Conservation (phyloP, 2,329 filamentous ascomycete species). For the Talaromyces sp. region DNA sequence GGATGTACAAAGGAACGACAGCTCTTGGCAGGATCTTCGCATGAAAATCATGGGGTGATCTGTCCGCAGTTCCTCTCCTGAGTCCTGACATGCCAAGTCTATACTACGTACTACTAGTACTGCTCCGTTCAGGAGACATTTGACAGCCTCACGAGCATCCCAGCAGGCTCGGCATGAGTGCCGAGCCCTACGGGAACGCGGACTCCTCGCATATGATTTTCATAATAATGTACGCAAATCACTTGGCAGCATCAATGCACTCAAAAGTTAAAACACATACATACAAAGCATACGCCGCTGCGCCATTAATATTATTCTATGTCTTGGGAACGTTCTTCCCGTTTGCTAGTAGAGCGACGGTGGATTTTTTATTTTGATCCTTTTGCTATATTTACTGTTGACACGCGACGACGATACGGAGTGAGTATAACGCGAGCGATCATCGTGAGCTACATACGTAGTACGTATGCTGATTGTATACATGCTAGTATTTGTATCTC, state of each 20-base stretch:
- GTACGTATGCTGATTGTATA: background rate
- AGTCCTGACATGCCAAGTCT: too few relatives aligned
- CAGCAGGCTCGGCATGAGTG: background rate
- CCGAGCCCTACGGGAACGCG: background rate
- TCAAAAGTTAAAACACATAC: too few relatives aligned
- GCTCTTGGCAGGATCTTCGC: background rate
- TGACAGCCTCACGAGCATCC: background rate
- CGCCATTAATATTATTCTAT: background rate
- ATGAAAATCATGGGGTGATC: background rate
- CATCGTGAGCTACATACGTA: background rate
- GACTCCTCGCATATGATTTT: background rate
- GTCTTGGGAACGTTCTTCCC: background rate
- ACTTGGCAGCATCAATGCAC: background rate
- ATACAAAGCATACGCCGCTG: too few relatives aligned
- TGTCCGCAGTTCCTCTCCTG: background rate
- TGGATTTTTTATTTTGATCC: background rate
- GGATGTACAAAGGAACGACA: background rate
- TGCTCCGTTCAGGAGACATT: too few relatives aligned
- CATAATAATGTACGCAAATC: background rate
- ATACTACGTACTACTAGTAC: too few relatives aligned
- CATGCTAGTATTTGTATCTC: background rate
- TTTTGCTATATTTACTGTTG: background rate
- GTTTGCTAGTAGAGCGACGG: background rate
- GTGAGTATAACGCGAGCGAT: background rate
- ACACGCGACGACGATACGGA: background rate